These are phyloP conservation scores for Verbena officinalis DNA, from an alignment of 257 asterid species.

Conservation along the genomic window DNA sequence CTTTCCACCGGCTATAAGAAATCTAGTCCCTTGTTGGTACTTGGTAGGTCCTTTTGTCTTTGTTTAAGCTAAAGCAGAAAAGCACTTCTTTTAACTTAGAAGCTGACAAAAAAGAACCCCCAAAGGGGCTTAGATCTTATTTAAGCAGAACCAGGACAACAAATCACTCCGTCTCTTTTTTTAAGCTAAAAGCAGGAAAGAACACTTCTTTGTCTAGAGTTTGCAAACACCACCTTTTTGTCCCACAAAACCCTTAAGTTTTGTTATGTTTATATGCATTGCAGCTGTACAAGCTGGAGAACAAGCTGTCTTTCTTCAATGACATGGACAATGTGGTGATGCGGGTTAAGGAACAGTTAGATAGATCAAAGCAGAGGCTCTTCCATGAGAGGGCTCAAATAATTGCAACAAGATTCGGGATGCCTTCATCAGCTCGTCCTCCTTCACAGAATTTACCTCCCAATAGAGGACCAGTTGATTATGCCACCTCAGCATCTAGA, in stretches of 20 bases:
- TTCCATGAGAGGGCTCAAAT: conserved; percentile 90
- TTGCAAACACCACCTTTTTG: conserved; percentile 3
- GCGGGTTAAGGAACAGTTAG: conserved; percentile 86
- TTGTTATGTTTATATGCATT: conserved; percentile 27
- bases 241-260: not conserved
- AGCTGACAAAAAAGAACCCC: too few species aligned
- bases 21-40: conserved; percentile 9
- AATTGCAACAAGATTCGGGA: conserved; percentile 75
- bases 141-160: too few species aligned
- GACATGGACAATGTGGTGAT: conserved; percentile 78
- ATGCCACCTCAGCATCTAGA: conserved; percentile 57
- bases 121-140: too few species aligned
- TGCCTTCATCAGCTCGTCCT: conserved; percentile 63
- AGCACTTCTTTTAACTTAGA: too few species aligned
- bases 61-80: not conserved
- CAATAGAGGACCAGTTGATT: conserved; percentile 56
- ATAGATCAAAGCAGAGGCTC: conserved; percentile 86
- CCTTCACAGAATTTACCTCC: conserved; percentile 52
- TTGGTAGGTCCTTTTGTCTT: conserved; percentile 59
- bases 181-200: too few species aligned
- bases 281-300: conserved; percentile 94
- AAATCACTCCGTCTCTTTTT: too few species aligned
- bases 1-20: not conserved
- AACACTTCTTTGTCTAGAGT: not conserved
- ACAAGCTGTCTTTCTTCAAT: conserved; percentile 73